phyloP scores from a whole-genome alignment of 257 asterid genomes.

The Euphrasia confusa region DNA sequence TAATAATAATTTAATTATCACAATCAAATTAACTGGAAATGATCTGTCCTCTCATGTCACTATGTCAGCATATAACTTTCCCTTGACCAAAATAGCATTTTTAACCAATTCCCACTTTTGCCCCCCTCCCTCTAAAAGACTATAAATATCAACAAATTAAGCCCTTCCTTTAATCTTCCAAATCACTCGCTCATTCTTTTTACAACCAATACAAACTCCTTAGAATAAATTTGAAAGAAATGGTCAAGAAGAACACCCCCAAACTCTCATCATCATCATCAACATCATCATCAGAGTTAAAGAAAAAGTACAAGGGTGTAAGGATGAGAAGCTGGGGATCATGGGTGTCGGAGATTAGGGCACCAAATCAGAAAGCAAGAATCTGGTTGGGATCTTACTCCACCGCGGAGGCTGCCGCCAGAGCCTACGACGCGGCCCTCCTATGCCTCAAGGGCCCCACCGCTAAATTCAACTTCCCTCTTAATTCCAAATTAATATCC shows the following conservation, averaged over 20 bases:
- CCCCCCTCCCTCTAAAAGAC: constrained; percentile 11
- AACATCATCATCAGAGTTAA: constrained; percentile 21
- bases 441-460: constrained; percentile 69
- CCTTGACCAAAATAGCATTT: constrained; percentile 30
- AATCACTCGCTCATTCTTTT: constrained; percentile 30
- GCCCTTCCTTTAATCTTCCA: constrained; percentile 6
- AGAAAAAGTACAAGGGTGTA: constrained; percentile 89
- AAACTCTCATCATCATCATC: constrained; percentile 7
- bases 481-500: constrained; percentile 1
- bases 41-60: constrained; percentile 45
- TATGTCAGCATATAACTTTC: constrained; percentile 38
- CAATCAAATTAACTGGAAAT: constrained; percentile 34
- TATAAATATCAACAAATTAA: constrained; percentile 30
- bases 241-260: constrained; percentile 47
- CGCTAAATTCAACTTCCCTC: constrained; percentile 68
- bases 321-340: constrained; percentile 98
- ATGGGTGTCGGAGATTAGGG: constrained; percentile 87
- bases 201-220: too few species aligned
- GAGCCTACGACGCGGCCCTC: constrained; percentile 95
- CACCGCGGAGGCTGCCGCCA: constrained; percentile 89
- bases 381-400: constrained; percentile 96
- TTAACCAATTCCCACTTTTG: background rate
- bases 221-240: constrained; percentile 21
- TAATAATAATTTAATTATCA: background rate
- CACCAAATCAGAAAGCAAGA: constrained; percentile 87